Percentiles rank a stretch among this genome's conserved stretches.
Evolutionary conservation across 768 basidiomycete genomes (phyloP).

Genomic region (Lyophyllum semitale): DNA sequence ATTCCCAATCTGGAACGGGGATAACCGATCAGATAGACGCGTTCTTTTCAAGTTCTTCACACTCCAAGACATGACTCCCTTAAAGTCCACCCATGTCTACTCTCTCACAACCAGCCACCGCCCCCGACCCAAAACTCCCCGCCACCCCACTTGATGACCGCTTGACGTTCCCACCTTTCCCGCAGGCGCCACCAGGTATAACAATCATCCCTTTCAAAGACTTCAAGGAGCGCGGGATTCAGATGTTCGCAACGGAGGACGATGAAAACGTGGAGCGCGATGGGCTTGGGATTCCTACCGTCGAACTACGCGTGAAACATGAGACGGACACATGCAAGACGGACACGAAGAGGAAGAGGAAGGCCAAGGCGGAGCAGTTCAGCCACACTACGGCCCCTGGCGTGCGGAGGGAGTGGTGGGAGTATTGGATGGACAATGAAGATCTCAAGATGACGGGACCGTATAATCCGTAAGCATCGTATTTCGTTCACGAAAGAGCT

Average conservation of each 20-base stretch:
- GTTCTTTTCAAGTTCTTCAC: constrained; percentile 5
- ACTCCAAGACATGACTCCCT: constrained; percentile 7
- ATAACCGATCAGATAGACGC: constrained; percentile 19
- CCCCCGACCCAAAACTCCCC: neutral
- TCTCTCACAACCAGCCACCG: neutral
- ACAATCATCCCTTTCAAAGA: constrained; percentile 43
- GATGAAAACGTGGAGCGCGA: constrained; percentile 64
- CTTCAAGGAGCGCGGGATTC: constrained; percentile 42
- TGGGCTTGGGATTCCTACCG: constrained; percentile 65
- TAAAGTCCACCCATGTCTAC: constrained; percentile 8
- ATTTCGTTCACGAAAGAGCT: neutral
- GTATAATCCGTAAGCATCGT: constrained; percentile 52
- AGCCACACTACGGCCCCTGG: neutral
- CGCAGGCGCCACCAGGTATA: constrained; percentile 38
- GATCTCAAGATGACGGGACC: constrained; percentile 40
- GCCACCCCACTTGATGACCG: constrained; percentile 9
- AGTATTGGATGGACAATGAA: constrained; percentile 72
- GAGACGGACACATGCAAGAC: constrained; percentile 57
- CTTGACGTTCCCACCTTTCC: constrained; percentile 52
- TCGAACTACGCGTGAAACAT: constrained; percentile 55
- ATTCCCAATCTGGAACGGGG: constrained; percentile 9
- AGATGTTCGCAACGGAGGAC: constrained; percentile 41
- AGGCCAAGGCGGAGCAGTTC: constrained; percentile 32
- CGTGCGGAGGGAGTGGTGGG: constrained; percentile 55
- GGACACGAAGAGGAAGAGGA: constrained; percentile 53